These are phyloP conservation scores for Penicillium digitatum DNA, from an alignment of 2,329 filamentous ascomycete species.

Conservation along the genomic window DNA sequence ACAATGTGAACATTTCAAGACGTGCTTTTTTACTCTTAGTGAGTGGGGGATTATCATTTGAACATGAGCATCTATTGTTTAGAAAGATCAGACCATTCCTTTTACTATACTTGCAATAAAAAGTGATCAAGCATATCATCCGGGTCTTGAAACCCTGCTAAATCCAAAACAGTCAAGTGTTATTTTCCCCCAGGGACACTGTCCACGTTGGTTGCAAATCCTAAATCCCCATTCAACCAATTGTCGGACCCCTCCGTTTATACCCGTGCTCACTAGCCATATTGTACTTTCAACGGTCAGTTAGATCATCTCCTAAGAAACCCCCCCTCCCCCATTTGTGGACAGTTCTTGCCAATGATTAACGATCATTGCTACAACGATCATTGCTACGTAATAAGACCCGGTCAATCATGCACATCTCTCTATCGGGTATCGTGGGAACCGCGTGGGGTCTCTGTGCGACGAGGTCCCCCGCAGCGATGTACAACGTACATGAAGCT, in stretches of 20 bases:
- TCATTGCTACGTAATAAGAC: constrained; percentile 10
- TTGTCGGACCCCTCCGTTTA: constrained; percentile 5
- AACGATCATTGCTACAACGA: constrained; percentile 3
- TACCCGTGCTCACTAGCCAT: constrained; percentile 9
- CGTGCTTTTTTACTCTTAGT: constrained; percentile 12
- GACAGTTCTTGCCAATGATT: not conserved
- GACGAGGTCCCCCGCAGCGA: constrained; percentile 13
- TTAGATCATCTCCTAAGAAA: not conserved
- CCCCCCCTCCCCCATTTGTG: not conserved
- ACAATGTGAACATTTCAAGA: not conserved
- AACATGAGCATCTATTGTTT: not conserved
- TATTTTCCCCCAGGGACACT: not conserved
- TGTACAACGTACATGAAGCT: constrained; percentile 2
- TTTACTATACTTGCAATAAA: not conserved
- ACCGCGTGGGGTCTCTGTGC: constrained; percentile 14
- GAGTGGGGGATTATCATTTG: constrained; percentile 3
- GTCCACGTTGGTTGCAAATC: constrained; percentile 1
- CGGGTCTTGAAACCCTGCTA: not conserved
- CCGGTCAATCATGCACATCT: constrained; percentile 15
- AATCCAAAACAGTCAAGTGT: not conserved
- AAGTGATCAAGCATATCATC: not conserved
- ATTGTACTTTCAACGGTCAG: not conserved
- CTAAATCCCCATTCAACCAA: constrained; percentile 1
- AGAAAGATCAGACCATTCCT: not conserved
- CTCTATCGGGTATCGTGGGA: constrained; percentile 16